Evolutionary conservation across 371 early-diverging fungal genomes (phyloP).

Genomic region (Saksenaea oblongispora): DNA sequence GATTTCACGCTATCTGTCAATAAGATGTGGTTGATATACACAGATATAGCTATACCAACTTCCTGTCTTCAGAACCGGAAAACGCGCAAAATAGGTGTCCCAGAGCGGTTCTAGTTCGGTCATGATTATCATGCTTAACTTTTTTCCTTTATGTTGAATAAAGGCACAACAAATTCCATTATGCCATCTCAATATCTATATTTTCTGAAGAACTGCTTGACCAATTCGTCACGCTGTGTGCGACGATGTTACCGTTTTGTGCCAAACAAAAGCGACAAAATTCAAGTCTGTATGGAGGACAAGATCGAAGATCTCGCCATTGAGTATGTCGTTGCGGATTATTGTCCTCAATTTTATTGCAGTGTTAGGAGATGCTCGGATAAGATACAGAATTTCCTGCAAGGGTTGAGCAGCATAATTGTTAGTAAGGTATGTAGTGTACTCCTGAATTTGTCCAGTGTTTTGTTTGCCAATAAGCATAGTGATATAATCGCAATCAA

Average conservation of each 20-base stretch:
- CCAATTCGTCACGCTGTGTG: not conserved
- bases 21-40: not conserved
- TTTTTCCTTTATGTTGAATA: not conserved
- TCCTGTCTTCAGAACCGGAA: not conserved
- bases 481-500: too few relatives aligned
- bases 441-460: too few relatives aligned
- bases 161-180: not conserved
- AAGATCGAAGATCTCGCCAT: too few relatives aligned
- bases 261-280: not conserved
- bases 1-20: not conserved
- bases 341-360: too few relatives aligned
- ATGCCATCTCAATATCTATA: not conserved
- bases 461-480: too few relatives aligned
- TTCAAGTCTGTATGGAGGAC: too few relatives aligned
- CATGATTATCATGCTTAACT: not conserved
- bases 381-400: too few relatives aligned
- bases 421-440: too few relatives aligned
- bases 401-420: too few relatives aligned
- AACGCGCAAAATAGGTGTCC: not conserved
- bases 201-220: not conserved
- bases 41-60: not conserved
- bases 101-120: not conserved
- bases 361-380: too few relatives aligned
- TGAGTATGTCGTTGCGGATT: too few relatives aligned
- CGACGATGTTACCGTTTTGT: not conserved